Percentiles rank a stretch among this genome's conserved stretches.
Conservation (phyloP, 148 eudicot species). For the Dysphania ambrosioides region DNA sequence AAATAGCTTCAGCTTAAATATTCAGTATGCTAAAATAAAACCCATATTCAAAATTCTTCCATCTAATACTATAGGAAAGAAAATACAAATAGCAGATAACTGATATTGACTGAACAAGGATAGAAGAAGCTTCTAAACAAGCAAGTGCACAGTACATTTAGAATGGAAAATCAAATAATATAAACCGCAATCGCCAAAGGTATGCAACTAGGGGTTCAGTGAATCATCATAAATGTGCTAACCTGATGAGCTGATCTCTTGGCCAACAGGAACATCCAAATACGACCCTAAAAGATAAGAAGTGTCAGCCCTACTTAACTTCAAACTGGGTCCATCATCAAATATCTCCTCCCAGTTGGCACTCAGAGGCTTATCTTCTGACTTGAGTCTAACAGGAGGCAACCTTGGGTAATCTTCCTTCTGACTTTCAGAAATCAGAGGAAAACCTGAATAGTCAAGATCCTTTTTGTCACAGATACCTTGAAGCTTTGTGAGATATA, state of each 20-base stretch:
- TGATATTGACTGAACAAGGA: background rate
- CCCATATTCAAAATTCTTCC: background rate
- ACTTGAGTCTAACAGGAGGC: slow-evolving; percentile 87
- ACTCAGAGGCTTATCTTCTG: slow-evolving; percentile 59
- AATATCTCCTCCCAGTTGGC: slow-evolving; percentile 76
- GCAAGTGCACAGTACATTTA: background rate
- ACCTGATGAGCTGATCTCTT: slow-evolving; percentile 84
- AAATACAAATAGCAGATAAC: background rate
- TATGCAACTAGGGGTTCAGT: background rate
- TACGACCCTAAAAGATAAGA: slow-evolving; percentile 77
- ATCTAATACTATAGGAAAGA: background rate
- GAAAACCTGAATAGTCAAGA: slow-evolving; percentile 46
- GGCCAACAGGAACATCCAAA: slow-evolving; percentile 96
- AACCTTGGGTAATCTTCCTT: slow-evolving; percentile 88
- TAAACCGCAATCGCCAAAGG: background rate
- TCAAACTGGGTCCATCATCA: slow-evolving; percentile 64
- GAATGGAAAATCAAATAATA: background rate
- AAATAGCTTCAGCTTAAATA: too few relatives aligned
- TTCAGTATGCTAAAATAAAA: too few relatives aligned
- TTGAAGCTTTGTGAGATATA: slow-evolving; percentile 63
- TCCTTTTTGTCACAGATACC: slow-evolving; percentile 51
- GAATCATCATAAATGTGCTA: slow-evolving; percentile 16
- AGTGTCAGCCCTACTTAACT: slow-evolving; percentile 52
- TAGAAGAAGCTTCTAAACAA: background rate
- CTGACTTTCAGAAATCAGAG: slow-evolving; percentile 49